Evolutionary conservation across 1,139 yeast species (phyloP).

Genomic region (Maudiozyma humilis): DNA sequence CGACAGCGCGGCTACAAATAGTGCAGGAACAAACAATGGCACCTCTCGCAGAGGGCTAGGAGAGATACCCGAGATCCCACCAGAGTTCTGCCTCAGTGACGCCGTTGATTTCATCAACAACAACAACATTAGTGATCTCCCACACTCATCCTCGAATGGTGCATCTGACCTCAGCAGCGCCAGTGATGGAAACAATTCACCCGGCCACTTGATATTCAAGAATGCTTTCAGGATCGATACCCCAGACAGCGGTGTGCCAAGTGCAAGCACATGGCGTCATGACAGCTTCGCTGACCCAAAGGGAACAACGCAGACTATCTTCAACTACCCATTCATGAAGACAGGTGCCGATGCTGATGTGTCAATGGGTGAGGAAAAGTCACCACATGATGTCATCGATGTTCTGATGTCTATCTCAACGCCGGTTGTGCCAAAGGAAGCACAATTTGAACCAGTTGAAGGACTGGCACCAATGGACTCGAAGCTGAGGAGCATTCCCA

Average conservation of each 20-base stretch:
- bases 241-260: not conserved
- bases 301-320: not conserved
- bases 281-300: not conserved
- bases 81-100: conserved; percentile 7
- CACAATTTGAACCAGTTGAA: not conserved
- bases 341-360: not conserved
- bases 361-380: not conserved
- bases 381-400: conserved; percentile 1
- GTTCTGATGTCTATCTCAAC: conserved; percentile 2
- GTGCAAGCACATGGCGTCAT: not conserved
- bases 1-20: not conserved
- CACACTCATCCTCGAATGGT: not conserved
- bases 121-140: not conserved
- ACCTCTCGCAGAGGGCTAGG: not conserved
- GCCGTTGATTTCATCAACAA: conserved; percentile 5
- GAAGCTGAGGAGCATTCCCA: not conserved
- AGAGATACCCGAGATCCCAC: conserved; percentile 4
- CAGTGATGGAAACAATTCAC: not conserved
- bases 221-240: not conserved
- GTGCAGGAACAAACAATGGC: not conserved
- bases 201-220: conserved; percentile 1
- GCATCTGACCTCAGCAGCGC: not conserved
- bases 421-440: not conserved
- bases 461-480: not conserved
- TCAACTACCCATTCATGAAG: not conserved